Conservation (phyloP, 2,329 filamentous ascomycete species). For the Chaetothyriales sp. region DNA sequence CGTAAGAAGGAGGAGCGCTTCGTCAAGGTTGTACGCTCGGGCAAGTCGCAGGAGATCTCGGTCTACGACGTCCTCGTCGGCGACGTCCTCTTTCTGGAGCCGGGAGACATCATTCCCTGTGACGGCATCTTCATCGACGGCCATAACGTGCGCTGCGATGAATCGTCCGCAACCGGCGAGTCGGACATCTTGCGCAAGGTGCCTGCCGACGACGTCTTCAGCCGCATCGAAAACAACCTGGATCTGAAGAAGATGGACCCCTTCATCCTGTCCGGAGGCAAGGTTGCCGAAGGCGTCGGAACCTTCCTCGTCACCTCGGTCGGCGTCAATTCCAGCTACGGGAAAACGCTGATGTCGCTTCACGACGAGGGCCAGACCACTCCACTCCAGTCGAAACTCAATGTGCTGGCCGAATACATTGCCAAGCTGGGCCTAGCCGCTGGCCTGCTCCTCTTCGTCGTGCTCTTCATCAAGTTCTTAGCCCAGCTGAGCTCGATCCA, state of each 20-base stretch:
- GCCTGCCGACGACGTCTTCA: slow-evolving; percentile 49
- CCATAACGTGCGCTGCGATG: slow-evolving; percentile 55
- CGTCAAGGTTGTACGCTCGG: slow-evolving; percentile 65
- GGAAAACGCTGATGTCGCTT: slow-evolving; percentile 65
- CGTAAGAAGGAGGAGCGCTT: slow-evolving; percentile 63
- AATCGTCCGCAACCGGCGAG: slow-evolving; percentile 65
- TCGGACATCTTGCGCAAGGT: slow-evolving; percentile 59
- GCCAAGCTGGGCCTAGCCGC: slow-evolving; percentile 60
- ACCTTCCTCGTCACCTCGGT: slow-evolving; percentile 63
- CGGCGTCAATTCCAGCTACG: slow-evolving; percentile 60
- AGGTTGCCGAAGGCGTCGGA: slow-evolving; percentile 62
- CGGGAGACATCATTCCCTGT: slow-evolving; percentile 58
- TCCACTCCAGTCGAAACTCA: slow-evolving; percentile 64
- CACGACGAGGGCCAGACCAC: slow-evolving; percentile 66
- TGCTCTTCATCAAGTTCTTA: slow-evolving; percentile 65
- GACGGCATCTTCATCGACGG: slow-evolving; percentile 58
- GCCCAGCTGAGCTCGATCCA: slow-evolving; percentile 43
- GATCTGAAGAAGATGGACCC: slow-evolving; percentile 41
- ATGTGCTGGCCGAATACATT: slow-evolving; percentile 64
- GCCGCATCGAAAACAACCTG: slow-evolving; percentile 47
- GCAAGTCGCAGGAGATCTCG: slow-evolving; percentile 53
- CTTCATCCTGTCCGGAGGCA: slow-evolving; percentile 68
- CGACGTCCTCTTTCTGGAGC: slow-evolving; percentile 59
- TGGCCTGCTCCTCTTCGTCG: slow-evolving; percentile 61
- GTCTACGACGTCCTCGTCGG: slow-evolving; percentile 60